Base-by-base conservation (phyloP, 805 yeast genomes). In the Candida fluviatilis region DNA sequence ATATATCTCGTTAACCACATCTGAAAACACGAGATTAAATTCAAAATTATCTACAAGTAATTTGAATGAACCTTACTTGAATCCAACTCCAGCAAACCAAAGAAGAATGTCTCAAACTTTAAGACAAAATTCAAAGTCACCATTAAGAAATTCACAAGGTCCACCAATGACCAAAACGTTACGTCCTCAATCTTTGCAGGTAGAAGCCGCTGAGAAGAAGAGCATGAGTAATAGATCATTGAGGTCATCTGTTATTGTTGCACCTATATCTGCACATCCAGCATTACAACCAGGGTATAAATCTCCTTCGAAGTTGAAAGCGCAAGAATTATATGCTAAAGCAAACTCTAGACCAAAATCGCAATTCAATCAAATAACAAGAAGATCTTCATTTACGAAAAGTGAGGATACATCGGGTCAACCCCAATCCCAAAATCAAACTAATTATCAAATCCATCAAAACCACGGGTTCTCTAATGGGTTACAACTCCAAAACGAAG, bases 11-110 rank as follows among this genome's bases (percentile, higher is more conserved):
- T 58, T 82, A 38, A 73, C 90, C 1, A 84, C 93, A 0, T 90
- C 90, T 1, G 89, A 84, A 52, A 84, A 84, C 55, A 84, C 93
- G 0, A 69, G 89, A 41, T 54, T 82, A 40, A 84, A 84, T 58
- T 83, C 91, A 1, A 73, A 74, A 42, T 55, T 78, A 52, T 70
- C 80, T 5, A 49, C 73, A 0, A 47, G 67, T 4, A 62, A 68
- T 36, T 59, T 70, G 45, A 42, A 38, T 18, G 64, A 59, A n/a
- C 17, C 43, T 17, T 40, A 42, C 19, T 39, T 42, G 5, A 27
- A 37, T 14, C 34, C 38, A 3, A 31, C 33, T 15, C 36, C 31
- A 33, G 26, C 24, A 15, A 45, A 40, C 12, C 43, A 33, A 23
- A 54, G 46, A 38, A 42, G 56, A 25, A 41, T 44, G 35, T 34